A percentile compares a stretch with the other conserved stretches of the same genome.
Conservation (phyloP, 1,284 basidiomycete species). For the Ustilago bromivora region DNA sequence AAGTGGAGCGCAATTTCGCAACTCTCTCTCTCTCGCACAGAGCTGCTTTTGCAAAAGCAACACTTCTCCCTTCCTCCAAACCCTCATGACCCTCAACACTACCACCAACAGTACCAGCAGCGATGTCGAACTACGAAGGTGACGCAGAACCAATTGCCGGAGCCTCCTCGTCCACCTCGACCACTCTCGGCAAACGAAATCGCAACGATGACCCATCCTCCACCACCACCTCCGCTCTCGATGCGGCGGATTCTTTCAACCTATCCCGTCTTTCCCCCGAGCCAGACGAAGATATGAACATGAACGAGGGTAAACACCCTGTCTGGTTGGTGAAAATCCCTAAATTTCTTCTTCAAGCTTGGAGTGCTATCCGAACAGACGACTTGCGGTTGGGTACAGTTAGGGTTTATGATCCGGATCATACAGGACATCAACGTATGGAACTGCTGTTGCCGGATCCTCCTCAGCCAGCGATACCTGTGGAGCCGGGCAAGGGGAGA, state of each 20-base stretch:
- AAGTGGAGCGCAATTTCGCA: slow-evolving; percentile 7
- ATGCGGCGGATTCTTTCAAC: neutral
- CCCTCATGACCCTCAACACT: neutral
- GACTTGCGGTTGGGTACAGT: slow-evolving; percentile 72
- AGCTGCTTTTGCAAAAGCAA: neutral
- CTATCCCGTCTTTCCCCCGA: slow-evolving; percentile 55
- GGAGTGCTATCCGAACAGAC: slow-evolving; percentile 71
- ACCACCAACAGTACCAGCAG: neutral
- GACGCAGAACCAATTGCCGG: slow-evolving; percentile 53
- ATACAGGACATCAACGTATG: slow-evolving; percentile 63
- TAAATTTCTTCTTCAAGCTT: slow-evolving; percentile 72
- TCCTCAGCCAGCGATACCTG: slow-evolving; percentile 54
- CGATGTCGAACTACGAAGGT: slow-evolving; percentile 57
- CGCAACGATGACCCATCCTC: slow-evolving; percentile 10
- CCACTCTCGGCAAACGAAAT: slow-evolving; percentile 34
- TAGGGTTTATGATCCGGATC: slow-evolving; percentile 71
- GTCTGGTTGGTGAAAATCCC: slow-evolving; percentile 71
- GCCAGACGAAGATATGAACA: slow-evolving; percentile 66
- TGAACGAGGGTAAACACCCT: slow-evolving; percentile 51
- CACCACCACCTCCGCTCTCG: neutral
- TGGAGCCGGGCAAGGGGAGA: slow-evolving; percentile 22
- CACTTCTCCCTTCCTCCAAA: neutral
- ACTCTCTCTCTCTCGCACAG: neutral
- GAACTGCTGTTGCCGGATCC: slow-evolving; percentile 63
- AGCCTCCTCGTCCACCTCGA: slow-evolving; percentile 20